These are phyloP conservation scores for Thymus quinquecostatus DNA, from an alignment of 257 asterid genomes.

Conservation along the genomic window DNA sequence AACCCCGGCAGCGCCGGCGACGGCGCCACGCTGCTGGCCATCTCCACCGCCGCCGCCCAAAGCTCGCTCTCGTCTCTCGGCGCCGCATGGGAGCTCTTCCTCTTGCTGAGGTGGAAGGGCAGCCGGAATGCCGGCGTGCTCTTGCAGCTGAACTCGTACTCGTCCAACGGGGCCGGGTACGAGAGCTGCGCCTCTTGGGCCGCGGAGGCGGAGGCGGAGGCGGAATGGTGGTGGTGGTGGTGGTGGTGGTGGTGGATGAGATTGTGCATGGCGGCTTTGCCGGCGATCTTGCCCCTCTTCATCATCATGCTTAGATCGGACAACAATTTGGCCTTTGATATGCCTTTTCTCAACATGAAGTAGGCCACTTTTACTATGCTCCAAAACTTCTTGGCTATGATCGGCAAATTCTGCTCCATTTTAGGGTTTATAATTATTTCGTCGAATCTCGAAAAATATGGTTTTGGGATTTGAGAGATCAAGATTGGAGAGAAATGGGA, in stretches of 20 bases:
- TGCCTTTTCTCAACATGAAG: slow-evolving; percentile 71
- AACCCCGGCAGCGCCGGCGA: slow-evolving; percentile 85
- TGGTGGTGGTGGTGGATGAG: slow-evolving; percentile 62
- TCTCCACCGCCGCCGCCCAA: slow-evolving; percentile 48
- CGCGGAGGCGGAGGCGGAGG: slow-evolving; percentile 35
- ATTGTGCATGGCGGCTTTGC: slow-evolving; percentile 68
- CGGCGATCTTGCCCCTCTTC: slow-evolving; percentile 81
- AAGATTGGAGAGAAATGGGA: slow-evolving; percentile 8
- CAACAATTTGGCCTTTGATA: slow-evolving; percentile 62
- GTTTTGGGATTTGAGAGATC: slow-evolving; percentile 4
- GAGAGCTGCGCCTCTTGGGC: slow-evolving; percentile 27
- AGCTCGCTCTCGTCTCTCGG: slow-evolving; percentile 35
- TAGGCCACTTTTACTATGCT: slow-evolving; percentile 49
- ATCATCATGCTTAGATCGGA: slow-evolving; percentile 59
- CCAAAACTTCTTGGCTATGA: slow-evolving; percentile 73
- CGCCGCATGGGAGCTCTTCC: slow-evolving; percentile 33
- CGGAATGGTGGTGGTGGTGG: slow-evolving; percentile 40
- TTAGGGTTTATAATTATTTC: neutral
- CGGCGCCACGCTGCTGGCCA: slow-evolving; percentile 41
- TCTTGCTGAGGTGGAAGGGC: slow-evolving; percentile 59
- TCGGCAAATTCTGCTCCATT: slow-evolving; percentile 80
- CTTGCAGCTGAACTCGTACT: slow-evolving; percentile 78
- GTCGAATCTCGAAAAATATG: slow-evolving; percentile 2
- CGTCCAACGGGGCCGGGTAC: slow-evolving; percentile 34
- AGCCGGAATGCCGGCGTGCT: slow-evolving; percentile 60